Base-by-base conservation (phyloP, 2,329 filamentous ascomycete species). In the Berkeleyomyces rouxiae region DNA sequence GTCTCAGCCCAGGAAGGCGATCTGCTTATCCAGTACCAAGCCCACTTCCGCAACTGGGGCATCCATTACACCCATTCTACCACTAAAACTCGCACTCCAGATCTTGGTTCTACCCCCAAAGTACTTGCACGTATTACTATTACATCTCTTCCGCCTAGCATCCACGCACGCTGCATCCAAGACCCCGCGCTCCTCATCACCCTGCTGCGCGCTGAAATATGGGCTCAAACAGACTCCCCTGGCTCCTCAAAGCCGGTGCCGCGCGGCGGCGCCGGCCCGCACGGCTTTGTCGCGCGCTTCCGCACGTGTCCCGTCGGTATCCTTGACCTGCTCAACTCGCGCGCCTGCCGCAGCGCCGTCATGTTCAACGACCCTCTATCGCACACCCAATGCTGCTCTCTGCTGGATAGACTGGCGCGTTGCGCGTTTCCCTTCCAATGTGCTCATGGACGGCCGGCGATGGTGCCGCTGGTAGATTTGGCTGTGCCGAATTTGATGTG, bases 371-470 rank as follows among this genome's bases (percentile, higher is more conserved):
- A 95, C 68, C 69, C 74, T 4, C 73, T 93, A 6, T 77, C 76
- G 0, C 66, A 70, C 0, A 72, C 76, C 0, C 78, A 89, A 66
- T 92, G 88, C 67, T 67, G 73, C 7, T 69, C 71, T 0, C 71
- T 93, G 42, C 70, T 92, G 0, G 65, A 62, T 1, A 76, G 76
- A 2, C 73, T 93, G n/a, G 78, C 79, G 0, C 69, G 68, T 0
- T 90, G 86, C 67, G 77, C 76, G 0, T 88, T 92, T 66, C 88
- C 89, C 0, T 93, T 93, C 67, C 85, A 89, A 70, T 95, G 89
- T 72, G 89, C 89, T 0, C 89, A 95, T 75, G 89, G 89, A 0
- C 77, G 84, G 61, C 83, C 83, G 1, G 83, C 81, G 42, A 81
- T 87, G 78, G 78, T 80, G 4, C 84, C 84, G 1, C 65, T 87